These are phyloP conservation scores for Penicillium italicum DNA, from an alignment of 2,329 filamentous ascomycete species.

Conservation along the genomic window DNA sequence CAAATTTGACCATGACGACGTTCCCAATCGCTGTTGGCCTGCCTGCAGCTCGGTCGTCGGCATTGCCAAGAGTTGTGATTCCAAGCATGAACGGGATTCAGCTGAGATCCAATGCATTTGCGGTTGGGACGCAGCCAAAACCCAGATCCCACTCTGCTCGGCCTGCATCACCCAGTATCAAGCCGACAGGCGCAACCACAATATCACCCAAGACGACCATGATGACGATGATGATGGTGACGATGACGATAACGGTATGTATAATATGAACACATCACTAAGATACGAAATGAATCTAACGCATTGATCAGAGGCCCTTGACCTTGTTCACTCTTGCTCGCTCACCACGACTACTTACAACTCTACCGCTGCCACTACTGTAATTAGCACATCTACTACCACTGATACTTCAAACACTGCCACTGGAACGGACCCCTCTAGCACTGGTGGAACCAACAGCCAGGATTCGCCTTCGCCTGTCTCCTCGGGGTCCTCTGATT, in stretches of 20 bases:
- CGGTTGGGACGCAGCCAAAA: constrained; percentile 25
- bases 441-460: background rate
- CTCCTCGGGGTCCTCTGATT: background rate
- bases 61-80: constrained; percentile 25
- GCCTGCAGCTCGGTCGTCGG: constrained; percentile 26
- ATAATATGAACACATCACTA: background rate
- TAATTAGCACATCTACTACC: constrained; percentile 7
- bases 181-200: constrained; percentile 7
- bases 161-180: constrained; percentile 32
- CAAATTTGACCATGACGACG: constrained; percentile 29
- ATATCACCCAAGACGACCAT: constrained; percentile 10
- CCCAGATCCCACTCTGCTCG: constrained; percentile 30
- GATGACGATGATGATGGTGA: constrained; percentile 13
- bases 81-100: constrained; percentile 21
- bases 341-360: constrained; percentile 29
- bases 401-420: constrained; percentile 2
- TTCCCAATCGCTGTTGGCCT: constrained; percentile 28
- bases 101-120: constrained; percentile 31
- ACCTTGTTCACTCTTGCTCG: constrained; percentile 29
- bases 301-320: constrained; percentile 25
- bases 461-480: background rate
- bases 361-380: constrained; percentile 21
- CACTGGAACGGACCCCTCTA: background rate
- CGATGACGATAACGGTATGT: constrained; percentile 29
- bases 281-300: constrained; percentile 3